Conservation (phyloP, 306 rosid genomes). For the Acacia crassicarpa region DNA sequence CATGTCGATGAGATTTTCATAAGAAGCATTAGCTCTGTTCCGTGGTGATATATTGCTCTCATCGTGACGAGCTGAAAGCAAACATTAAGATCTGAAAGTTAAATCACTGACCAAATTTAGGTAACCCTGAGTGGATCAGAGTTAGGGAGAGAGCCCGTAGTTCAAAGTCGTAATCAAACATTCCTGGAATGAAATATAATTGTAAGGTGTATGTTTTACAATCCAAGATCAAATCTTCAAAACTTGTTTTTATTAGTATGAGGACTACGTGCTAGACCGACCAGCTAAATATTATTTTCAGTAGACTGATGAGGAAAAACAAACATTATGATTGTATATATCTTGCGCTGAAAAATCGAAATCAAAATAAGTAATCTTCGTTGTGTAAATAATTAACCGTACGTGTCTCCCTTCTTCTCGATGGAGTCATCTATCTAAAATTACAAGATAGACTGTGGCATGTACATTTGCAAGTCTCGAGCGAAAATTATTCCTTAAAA, state of each 20-base stretch:
- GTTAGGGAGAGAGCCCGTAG: background rate
- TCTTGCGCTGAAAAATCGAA: background rate
- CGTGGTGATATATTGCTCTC: slow-evolving; percentile 1
- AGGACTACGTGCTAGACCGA: background rate
- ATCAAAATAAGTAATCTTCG: background rate
- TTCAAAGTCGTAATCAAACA: background rate
- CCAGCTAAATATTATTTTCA: background rate
- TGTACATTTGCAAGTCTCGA: background rate
- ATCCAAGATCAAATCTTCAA: background rate
- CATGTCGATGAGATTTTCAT: background rate
- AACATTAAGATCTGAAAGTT: background rate
- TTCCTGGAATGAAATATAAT: background rate
- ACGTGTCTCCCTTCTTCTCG: background rate
- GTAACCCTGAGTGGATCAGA: background rate
- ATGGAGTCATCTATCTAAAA: background rate
- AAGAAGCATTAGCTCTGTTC: background rate
- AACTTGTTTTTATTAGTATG: background rate
- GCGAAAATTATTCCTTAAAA: background rate
- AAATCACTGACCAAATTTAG: background rate
- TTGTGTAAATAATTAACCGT: background rate
- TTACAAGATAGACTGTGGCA: background rate
- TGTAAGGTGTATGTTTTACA: background rate
- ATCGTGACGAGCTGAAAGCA: background rate
- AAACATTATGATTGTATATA: background rate
- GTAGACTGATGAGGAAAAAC: background rate